These are phyloP conservation scores for Picochlorum costavermella DNA, from an alignment of 139 green algal genomes.

Conservation along the genomic window DNA sequence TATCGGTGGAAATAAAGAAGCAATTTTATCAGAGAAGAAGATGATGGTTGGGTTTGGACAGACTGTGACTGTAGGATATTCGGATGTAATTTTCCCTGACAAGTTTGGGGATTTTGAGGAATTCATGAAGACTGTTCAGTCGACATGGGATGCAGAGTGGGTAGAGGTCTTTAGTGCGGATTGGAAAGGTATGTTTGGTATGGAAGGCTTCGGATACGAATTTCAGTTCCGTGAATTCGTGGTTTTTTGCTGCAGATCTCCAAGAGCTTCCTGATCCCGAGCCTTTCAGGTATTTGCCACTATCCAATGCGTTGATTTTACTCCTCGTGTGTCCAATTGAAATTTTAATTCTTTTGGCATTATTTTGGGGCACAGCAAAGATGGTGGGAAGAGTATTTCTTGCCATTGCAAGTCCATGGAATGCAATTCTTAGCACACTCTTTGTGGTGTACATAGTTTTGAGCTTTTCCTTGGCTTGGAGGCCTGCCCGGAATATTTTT, in stretches of 20 bases:
- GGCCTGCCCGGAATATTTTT: slow-evolving; percentile 1
- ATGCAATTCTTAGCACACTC: not conserved
- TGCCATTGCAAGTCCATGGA: not conserved
- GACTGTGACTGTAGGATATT: slow-evolving; percentile 24
- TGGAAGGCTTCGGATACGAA: no score
- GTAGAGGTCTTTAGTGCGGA: slow-evolving; percentile 22
- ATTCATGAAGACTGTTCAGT: slow-evolving; percentile 46
- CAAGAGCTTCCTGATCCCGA: slow-evolving; percentile 5
- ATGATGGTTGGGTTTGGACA: slow-evolving; percentile 16
- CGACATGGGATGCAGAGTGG: slow-evolving; percentile 53
- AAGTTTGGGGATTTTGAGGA: slow-evolving; percentile 47
- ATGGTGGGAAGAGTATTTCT: not conserved
- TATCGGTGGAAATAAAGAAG: slow-evolving; percentile 61
- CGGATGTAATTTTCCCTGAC: slow-evolving; percentile 34
- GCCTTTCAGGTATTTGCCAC: not conserved
- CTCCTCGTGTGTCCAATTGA: not conserved
- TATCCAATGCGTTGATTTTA: not conserved
- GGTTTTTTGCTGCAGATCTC: slow-evolving; percentile 3
- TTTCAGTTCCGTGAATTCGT: not conserved
- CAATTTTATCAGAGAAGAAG: slow-evolving; percentile 24
- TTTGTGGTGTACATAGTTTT: slow-evolving; percentile 3
- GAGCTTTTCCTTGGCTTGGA: slow-evolving; percentile 6
- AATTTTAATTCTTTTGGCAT: not conserved
- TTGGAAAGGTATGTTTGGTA: slow-evolving; percentile 3
- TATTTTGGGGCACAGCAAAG: not conserved